These are phyloP conservation scores for Solanum etuberosum DNA, from an alignment of 257 asterid species.

Conservation along the genomic window DNA sequence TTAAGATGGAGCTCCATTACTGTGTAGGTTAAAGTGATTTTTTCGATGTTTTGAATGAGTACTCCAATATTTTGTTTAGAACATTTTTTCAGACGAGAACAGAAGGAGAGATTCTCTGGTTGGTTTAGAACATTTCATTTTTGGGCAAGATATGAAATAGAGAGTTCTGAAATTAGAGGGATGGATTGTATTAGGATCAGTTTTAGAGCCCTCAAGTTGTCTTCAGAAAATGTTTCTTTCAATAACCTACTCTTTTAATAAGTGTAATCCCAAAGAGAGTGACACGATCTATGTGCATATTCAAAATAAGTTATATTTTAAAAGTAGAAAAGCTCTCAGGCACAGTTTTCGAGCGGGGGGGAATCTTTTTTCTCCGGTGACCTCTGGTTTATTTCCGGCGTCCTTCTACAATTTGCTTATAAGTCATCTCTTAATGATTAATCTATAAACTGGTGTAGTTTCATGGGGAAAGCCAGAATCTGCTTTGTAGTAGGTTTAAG, in stretches of 20 bases:
- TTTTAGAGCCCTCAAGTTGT: neutral
- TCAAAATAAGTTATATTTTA: neutral
- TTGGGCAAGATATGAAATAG: neutral
- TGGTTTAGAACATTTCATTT: neutral
- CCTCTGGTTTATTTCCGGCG: neutral
- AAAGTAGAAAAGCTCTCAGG: neutral
- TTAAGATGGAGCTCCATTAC: neutral
- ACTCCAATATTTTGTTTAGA: neutral
- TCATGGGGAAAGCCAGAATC: neutral
- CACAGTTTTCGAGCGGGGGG: neutral
- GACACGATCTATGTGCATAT: neutral
- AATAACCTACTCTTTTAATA: neutral
- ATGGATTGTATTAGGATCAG: neutral
- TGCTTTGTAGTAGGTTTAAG: neutral
- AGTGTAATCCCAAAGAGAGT: neutral
- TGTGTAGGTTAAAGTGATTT: neutral
- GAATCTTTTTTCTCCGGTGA: neutral
- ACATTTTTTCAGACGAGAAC: neutral
- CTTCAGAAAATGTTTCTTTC: neutral
- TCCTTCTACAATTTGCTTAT: neutral
- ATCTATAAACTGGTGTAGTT: neutral
- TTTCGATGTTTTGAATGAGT: neutral
- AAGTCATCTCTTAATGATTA: neutral
- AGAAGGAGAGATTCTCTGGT: neutral
- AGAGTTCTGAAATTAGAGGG: neutral